Evolutionary conservation across 2,329 filamentous ascomycete species (phyloP).

Genomic region (Ceratocystis eucalypticola): DNA sequence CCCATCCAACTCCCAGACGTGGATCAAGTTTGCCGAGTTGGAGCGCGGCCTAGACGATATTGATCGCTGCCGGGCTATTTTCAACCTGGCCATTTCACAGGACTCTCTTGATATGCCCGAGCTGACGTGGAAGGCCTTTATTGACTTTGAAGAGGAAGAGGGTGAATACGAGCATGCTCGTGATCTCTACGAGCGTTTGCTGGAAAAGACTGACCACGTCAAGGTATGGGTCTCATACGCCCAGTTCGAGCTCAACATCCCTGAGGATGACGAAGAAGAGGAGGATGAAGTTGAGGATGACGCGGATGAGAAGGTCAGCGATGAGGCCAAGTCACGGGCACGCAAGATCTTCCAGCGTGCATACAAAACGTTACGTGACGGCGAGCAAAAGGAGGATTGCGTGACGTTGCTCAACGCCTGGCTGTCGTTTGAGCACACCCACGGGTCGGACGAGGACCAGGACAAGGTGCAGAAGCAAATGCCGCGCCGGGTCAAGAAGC

Average conservation of each 20-base stretch:
- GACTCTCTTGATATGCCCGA: slow-evolving; percentile 89
- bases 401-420: slow-evolving; percentile 83
- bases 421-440: slow-evolving; percentile 79
- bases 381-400: slow-evolving; percentile 85
- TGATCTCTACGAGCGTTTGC: slow-evolving; percentile 72
- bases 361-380: slow-evolving; percentile 74
- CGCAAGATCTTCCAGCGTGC: slow-evolving; percentile 75
- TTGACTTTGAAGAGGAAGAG: slow-evolving; percentile 96
- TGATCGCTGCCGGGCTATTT: slow-evolving; percentile 78
- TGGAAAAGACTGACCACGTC: slow-evolving; percentile 93
- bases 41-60: slow-evolving; percentile 84
- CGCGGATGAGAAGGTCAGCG: slow-evolving; percentile 58
- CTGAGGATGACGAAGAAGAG: slow-evolving; percentile 52
- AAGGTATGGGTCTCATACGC: slow-evolving; percentile 99
- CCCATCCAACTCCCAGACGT: slow-evolving; percentile 75
- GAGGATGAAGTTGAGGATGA: slow-evolving; percentile 43
- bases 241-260: slow-evolving; percentile 93
- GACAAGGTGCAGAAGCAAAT: slow-evolving; percentile 83
- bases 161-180: slow-evolving; percentile 77
- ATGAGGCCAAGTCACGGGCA: slow-evolving; percentile 70
- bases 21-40: slow-evolving; percentile 92
- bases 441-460: slow-evolving; percentile 62
- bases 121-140: slow-evolving; percentile 93
- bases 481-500: slow-evolving; percentile 85
- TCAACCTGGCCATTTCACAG: slow-evolving; percentile 77